Percentiles rank a stretch among this genome's conserved stretches.
Conservation (phyloP, 192 early-diverging fungal species). For the Coemansia sp. region DNA sequence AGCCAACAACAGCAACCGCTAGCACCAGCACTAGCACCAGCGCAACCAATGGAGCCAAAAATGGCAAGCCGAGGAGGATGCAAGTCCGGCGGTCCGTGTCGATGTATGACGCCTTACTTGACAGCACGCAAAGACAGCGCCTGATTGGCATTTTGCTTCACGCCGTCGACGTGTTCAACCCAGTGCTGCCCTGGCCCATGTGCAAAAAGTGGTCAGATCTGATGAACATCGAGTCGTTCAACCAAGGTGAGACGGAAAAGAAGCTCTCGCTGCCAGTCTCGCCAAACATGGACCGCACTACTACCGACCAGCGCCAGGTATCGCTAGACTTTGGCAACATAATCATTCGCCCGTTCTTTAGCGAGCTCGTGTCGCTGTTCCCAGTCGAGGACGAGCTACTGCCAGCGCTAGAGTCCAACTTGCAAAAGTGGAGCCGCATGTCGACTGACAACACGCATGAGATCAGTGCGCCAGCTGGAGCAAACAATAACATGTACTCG, state of each 20-base stretch:
- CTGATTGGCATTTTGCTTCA: conserved; percentile 76
- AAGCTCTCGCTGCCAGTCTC: conserved; percentile 72
- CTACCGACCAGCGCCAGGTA: conserved; percentile 72
- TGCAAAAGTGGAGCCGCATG: conserved; percentile 51
- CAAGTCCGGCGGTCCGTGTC: conserved; percentile 46
- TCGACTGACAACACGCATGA: conserved; percentile 39
- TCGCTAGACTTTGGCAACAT: conserved; percentile 83
- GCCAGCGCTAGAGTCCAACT: conserved; percentile 40
- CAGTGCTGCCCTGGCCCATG: conserved; percentile 78
- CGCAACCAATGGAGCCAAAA: not conserved
- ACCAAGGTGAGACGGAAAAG: conserved; percentile 86
- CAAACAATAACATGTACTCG: conserved; percentile 50
- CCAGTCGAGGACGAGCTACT: conserved; percentile 67
- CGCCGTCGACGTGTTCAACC: conserved; percentile 88
- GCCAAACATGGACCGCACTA: conserved; percentile 85
- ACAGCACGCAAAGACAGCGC: conserved; percentile 63
- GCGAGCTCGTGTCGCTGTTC: conserved; percentile 76
- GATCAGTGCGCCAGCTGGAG: conserved; percentile 38
- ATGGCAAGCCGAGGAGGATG: conserved; percentile 22
- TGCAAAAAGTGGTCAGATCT: conserved; percentile 90
- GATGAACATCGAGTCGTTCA: conserved; percentile 84
- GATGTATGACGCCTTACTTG: conserved; percentile 51
- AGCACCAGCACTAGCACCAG: not conserved
- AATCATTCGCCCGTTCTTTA: conserved; percentile 85
- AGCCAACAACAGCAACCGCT: not conserved